Conservation (phyloP, 148 eudicot species). For the Chenopodium suecicum region DNA sequence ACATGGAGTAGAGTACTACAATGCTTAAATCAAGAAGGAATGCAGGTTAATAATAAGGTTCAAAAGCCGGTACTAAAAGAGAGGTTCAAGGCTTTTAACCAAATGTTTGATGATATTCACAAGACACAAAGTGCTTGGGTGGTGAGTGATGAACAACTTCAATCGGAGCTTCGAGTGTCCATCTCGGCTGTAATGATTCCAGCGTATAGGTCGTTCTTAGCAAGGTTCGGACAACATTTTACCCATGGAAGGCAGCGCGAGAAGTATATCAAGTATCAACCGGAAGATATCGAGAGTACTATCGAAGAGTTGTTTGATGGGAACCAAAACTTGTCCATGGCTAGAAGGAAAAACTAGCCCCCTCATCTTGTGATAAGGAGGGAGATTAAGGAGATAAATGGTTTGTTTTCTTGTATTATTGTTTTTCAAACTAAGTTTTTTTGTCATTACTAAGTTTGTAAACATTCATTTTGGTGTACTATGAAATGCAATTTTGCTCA, state of each 20-base stretch:
- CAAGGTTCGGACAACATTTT: conserved; percentile 61
- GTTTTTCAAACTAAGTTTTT: neutral
- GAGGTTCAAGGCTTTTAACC: conserved; percentile 66
- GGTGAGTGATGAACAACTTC: conserved; percentile 82
- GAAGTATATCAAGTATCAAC: conserved; percentile 85
- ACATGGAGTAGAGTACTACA: conserved; percentile 64
- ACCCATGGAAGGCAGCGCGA: conserved; percentile 56
- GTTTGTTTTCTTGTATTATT: neutral
- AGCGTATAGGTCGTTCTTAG: conserved; percentile 76
- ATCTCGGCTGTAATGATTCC: conserved; percentile 78
- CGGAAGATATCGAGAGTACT: conserved; percentile 75
- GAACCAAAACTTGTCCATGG: conserved; percentile 50
- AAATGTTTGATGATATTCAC: conserved; percentile 73
- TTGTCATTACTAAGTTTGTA: conserved; percentile 11
- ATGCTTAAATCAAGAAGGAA: conserved; percentile 62
- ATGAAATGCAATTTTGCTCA: conserved; percentile 25
- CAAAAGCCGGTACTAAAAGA: conserved; percentile 65
- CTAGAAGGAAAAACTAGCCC: conserved; percentile 50
- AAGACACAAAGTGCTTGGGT: conserved; percentile 82
- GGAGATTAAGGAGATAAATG: neutral
- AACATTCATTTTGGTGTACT: conserved; percentile 14
- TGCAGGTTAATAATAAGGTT: conserved; percentile 58
- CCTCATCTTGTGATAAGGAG: conserved; percentile 3
- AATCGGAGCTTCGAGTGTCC: conserved; percentile 83
- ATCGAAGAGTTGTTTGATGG: conserved; percentile 85